A percentile compares a stretch with the other conserved stretches of the same genome.
Conservation (phyloP, 2,329 filamentous ascomycete genomes). For the Corynespora cassiicola region DNA sequence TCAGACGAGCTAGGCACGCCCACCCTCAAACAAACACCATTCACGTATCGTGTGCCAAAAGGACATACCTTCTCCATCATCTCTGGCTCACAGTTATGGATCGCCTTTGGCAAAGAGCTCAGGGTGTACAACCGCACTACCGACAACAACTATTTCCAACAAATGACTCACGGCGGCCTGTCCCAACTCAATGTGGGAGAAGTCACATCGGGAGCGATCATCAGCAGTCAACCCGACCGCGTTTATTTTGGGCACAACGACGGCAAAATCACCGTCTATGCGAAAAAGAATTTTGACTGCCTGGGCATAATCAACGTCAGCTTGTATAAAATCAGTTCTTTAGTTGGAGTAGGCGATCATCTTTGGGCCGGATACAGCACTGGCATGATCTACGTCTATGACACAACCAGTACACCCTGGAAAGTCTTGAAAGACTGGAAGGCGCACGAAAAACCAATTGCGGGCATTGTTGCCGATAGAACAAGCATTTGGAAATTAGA, state of each 20-base stretch:
- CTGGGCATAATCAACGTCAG: slow-evolving; percentile 84
- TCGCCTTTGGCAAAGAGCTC: slow-evolving; percentile 85
- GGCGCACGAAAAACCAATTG: slow-evolving; percentile 83
- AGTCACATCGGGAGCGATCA: slow-evolving; percentile 80
- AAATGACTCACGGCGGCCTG: slow-evolving; percentile 75
- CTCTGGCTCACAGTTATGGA: slow-evolving; percentile 84
- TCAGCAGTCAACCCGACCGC: slow-evolving; percentile 76
- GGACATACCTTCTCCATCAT: slow-evolving; percentile 90
- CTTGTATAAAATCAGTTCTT: slow-evolving; percentile 90
- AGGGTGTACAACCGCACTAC: slow-evolving; percentile 79
- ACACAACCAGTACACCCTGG: slow-evolving; percentile 84
- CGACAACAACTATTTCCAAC: slow-evolving; percentile 73
- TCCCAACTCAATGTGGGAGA: slow-evolving; percentile 78
- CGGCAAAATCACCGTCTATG: slow-evolving; percentile 95
- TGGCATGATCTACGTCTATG: slow-evolving; percentile 92
- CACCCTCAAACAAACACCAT: slow-evolving; percentile 75
- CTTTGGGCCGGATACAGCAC: slow-evolving; percentile 96
- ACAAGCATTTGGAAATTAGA: slow-evolving; percentile 87
- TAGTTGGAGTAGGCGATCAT: slow-evolving; percentile 79
- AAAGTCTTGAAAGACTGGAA: slow-evolving; percentile 92
- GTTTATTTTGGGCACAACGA: slow-evolving; percentile 92
- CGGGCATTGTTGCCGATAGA: slow-evolving; percentile 77
- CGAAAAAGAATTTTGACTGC: slow-evolving; percentile 75
- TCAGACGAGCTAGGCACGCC: slow-evolving; percentile 78
- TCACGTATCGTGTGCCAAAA: slow-evolving; percentile 78